phyloP scores from a whole-genome alignment of 1,284 basidiomycete genomes.

The Nidula niveotomentosa region DNA sequence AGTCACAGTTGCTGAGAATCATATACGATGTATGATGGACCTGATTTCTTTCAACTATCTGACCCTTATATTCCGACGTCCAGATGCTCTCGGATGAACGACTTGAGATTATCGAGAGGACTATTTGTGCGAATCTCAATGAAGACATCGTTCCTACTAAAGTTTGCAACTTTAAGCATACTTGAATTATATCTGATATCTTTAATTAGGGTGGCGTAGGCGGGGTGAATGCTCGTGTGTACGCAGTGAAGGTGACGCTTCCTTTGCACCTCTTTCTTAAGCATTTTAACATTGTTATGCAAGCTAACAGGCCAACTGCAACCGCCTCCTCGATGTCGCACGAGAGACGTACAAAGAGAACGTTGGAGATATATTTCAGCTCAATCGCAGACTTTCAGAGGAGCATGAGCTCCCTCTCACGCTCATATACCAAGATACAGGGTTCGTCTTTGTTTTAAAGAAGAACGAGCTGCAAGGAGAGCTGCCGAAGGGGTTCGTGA shows the following conservation, averaged over 20 bases:
- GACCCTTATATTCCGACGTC: background rate
- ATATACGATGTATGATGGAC: conserved; percentile 50
- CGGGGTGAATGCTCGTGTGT: conserved; percentile 74
- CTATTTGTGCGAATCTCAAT: conserved; percentile 68
- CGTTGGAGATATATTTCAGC: conserved; percentile 76
- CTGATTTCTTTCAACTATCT: background rate
- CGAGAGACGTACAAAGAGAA: conserved; percentile 93
- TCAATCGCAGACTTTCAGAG: conserved; percentile 59
- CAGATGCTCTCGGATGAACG: conserved; percentile 76
- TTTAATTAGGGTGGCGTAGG: conserved; percentile 58
- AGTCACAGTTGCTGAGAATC: conserved; percentile 60
- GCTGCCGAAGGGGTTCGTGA: conserved; percentile 70
- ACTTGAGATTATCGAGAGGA: conserved; percentile 57
- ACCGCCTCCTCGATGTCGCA: conserved; percentile 87
- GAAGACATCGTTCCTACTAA: conserved; percentile 63
- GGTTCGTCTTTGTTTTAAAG: conserved; percentile 71
- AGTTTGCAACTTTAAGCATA: conserved; percentile 32
- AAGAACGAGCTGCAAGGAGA: conserved; percentile 64
- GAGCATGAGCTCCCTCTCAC: conserved; percentile 63
- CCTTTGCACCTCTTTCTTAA: background rate
- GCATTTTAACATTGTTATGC: background rate
- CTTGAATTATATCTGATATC: background rate
- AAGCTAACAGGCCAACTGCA: conserved; percentile 61
- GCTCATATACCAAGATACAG: conserved; percentile 68
- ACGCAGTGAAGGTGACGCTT: conserved; percentile 70